Base-by-base conservation (phyloP, 1,139 yeast species). In the Taphrina flavorubra region DNA sequence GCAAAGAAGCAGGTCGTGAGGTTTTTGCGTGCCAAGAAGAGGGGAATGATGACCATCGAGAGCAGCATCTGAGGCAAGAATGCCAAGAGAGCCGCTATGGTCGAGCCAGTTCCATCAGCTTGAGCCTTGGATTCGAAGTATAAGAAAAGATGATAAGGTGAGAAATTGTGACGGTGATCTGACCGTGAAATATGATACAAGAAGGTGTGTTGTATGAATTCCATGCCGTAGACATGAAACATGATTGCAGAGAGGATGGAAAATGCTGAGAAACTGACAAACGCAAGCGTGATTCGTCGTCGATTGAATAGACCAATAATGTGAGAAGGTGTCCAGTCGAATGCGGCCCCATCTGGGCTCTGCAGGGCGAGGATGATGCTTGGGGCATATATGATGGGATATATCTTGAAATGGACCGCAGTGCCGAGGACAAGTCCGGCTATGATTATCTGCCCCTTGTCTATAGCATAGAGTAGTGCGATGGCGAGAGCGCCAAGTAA, bases 111-210 rank as follows among this genome's bases (percentile, higher is more conserved):
- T 36, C 72, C 31, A 31, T 67, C 69, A 13, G 72, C 71, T 2
- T 72, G 73, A n/a, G 78, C 77, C 20, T 78, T 75, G n/a, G 80
- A 77, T 8, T 78, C 72, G 69, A 79, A 77, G 78, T 94, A 94
- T 60, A 94, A 80, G 42, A 87, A 81, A 20, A 91, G 81, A 75
- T 94, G 90, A 83, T 92, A 94, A 1, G 92, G 83, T 1, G 97
- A 90, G 75, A 94, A 94, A 78, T 94, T 94, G 78, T 94, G 99
- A 67, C 99, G 86, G 77, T 94, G 99, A 77, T 94, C 99, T 14
- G 91, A 79, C 71, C 99, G 82, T 5, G 85, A 82, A 64, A 94
- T 79, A 77, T 94, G 99, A 76, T 94, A 94, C 13, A 91, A 76
- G 76, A 90, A 92, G 0, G 97, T 84, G 74, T 92, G 88, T 64